These are phyloP conservation scores for Hymenoscyphus scutula DNA, from an alignment of 2,329 filamentous ascomycete genomes.

Conservation along the genomic window DNA sequence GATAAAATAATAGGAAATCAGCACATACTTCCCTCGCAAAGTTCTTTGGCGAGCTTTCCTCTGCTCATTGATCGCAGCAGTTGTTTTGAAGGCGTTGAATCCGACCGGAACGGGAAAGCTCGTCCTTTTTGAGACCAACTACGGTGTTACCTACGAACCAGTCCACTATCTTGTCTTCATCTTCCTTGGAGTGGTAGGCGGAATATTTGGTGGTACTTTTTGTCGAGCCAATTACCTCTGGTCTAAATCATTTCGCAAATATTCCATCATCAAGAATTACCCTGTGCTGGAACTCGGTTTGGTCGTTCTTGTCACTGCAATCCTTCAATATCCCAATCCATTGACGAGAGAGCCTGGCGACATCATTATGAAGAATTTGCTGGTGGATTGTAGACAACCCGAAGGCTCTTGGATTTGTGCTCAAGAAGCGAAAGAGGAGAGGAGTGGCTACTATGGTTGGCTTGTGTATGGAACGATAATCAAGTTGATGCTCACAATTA, in stretches of 20 bases:
- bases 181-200: conserved; percentile 54
- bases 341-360: conserved; percentile 55
- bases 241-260: conserved; percentile 53
- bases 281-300: conserved; percentile 55
- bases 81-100: conserved; percentile 56
- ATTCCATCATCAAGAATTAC: conserved; percentile 50
- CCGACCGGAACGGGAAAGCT: conserved; percentile 59
- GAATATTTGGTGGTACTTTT: conserved; percentile 57
- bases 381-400: conserved; percentile 50
- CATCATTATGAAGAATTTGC: conserved; percentile 53
- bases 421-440: conserved; percentile 44
- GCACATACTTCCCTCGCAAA: conserved; percentile 57
- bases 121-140: conserved; percentile 59
- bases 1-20: conserved; percentile 47
- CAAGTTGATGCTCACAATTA: conserved; percentile 55
- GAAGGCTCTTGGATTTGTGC: conserved; percentile 48
- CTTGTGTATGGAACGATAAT: conserved; percentile 51
- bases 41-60: conserved; percentile 60
- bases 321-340: conserved; percentile 56
- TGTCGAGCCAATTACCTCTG: conserved; percentile 57
- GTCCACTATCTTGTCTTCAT: conserved; percentile 57
- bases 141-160: conserved; percentile 53
- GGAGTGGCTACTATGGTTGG: conserved; percentile 47
- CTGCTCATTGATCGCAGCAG: conserved; percentile 54
- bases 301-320: conserved; percentile 51